Evolutionary conservation across 352 stramenopile genomes (phyloP), one percentile per base, ranked within the genome.

Genomic region (Thalassiosira livingstoniorum): DNA sequence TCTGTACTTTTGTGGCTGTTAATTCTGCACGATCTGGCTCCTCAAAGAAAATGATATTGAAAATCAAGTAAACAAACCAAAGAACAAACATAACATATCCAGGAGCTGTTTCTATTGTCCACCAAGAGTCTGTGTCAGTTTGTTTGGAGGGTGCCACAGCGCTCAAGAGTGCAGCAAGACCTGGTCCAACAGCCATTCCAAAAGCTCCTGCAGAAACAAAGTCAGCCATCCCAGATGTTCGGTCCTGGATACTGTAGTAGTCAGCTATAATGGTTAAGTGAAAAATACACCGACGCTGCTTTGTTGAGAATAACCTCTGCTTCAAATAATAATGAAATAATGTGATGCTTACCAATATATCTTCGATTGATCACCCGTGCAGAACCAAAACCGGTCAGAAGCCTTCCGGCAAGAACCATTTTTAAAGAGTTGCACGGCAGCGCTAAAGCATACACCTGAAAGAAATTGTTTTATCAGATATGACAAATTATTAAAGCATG

Each of bases 351-450:
- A 63, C 87, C 90, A 88, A 94, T 93, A 68, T 93, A 94, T 21
- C 95, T 92, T 60, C 96, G 92, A 90, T 98, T 98, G 67, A 98
- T 98, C 21, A 94, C 92, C 29, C 96, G 89, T 2, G 96, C 95
- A 43, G 93, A 95, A 35, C 96, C 96, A 92, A 98, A 98, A 63
- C 96, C 96, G 85, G 97, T 98, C 23, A 98, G 87, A 65, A 98
- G 87, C 39, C 96, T 95, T 51, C 96, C 96, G 0, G 96, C 66
- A 63, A 98, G 92, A 27, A 97, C 95, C 91, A 98, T 96, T 2
- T 61, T 78, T 10, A 93, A 69, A 21, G 78, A 90, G 32, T 93
- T 69, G 42, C 69, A 91, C 34, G 86, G 85, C 7, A 95, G 63
- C 2, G 86, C 91, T 31, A 92, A 57, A 4, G 86, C 87, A 82